phyloP scores from a whole-genome alignment of 1,139 yeast species.

The Protomyces arabidopsidicola region DNA sequence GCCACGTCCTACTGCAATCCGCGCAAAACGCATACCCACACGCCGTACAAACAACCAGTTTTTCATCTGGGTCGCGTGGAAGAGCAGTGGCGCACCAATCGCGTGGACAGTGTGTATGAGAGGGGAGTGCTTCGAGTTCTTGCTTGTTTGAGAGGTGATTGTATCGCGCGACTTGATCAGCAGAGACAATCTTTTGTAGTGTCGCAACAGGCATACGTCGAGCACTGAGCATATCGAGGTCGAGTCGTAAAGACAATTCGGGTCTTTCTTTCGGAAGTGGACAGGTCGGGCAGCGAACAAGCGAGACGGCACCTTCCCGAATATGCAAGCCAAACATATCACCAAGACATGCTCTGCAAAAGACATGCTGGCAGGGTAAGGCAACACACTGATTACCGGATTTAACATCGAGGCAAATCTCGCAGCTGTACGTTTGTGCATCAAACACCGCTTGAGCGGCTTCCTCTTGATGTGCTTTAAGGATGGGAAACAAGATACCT shows the following conservation, averaged over 20 bases:
- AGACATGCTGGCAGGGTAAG: slow-evolving; percentile 35
- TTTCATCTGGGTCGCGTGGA: slow-evolving; percentile 25
- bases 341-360: slow-evolving; percentile 23
- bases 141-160: slow-evolving; percentile 10
- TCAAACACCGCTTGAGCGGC: slow-evolving; percentile 7
- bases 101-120: slow-evolving; percentile 24
- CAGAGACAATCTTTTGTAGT: slow-evolving; percentile 3
- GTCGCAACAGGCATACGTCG: not conserved
- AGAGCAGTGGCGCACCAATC: slow-evolving; percentile 20
- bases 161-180: slow-evolving; percentile 12
- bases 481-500: not conserved
- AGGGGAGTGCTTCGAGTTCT: slow-evolving; percentile 23
- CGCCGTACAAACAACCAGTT: slow-evolving; percentile 21
- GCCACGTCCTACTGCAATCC: slow-evolving; percentile 21
- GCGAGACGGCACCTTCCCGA: slow-evolving; percentile 20
- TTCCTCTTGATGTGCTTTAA: not conserved
- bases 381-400: slow-evolving; percentile 14
- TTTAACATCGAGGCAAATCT: slow-evolving; percentile 17
- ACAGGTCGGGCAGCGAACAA: slow-evolving; percentile 18
- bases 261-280: not conserved
- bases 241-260: not conserved
- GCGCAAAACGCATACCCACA: slow-evolving; percentile 27
- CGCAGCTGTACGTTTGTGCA: slow-evolving; percentile 7
- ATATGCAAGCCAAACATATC: slow-evolving; percentile 24
- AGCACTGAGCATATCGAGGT: not conserved